Conservation (phyloP, 2,329 filamentous ascomycete genomes). For the Diaporthe ampelina region DNA sequence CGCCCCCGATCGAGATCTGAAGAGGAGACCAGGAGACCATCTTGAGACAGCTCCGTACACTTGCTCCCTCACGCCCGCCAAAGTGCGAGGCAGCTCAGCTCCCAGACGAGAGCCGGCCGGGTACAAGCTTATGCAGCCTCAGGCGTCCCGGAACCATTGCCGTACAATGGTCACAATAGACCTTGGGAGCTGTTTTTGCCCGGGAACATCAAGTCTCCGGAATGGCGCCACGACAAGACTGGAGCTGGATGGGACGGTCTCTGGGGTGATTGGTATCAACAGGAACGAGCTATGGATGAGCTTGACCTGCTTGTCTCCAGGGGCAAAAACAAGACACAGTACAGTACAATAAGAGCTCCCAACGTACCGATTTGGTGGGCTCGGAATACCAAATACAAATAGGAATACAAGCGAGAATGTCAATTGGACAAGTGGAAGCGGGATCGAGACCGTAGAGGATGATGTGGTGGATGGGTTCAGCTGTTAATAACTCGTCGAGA, state of each 20-base stretch:
- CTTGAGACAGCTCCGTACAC: slow-evolving; percentile 24
- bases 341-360: slow-evolving; percentile 8
- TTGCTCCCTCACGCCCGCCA: neutral
- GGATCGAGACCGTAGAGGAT: neutral
- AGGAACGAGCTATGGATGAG: slow-evolving; percentile 21
- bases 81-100: slow-evolving; percentile 5
- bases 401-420: slow-evolving; percentile 26
- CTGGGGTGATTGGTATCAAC: neutral
- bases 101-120: neutral
- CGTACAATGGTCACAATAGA: neutral
- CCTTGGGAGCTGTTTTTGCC: neutral
- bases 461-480: neutral
- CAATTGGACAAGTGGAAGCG: neutral
- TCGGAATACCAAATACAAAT: slow-evolving; percentile 11
- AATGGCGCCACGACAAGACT: neutral
- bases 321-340: neutral
- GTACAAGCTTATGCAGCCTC: slow-evolving; percentile 22
- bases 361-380: slow-evolving; percentile 14
- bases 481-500: slow-evolving; percentile 17
- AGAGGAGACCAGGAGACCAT: neutral
- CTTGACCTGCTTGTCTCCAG: neutral
- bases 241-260: neutral
- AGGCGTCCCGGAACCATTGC: neutral
- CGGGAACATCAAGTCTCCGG: neutral
- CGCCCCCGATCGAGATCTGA: slow-evolving; percentile 24